Evolutionary conservation across 805 yeast species (phyloP), one percentile per base, ranked within the genome.

Genomic region (Candida pseudoglaebosa): DNA sequence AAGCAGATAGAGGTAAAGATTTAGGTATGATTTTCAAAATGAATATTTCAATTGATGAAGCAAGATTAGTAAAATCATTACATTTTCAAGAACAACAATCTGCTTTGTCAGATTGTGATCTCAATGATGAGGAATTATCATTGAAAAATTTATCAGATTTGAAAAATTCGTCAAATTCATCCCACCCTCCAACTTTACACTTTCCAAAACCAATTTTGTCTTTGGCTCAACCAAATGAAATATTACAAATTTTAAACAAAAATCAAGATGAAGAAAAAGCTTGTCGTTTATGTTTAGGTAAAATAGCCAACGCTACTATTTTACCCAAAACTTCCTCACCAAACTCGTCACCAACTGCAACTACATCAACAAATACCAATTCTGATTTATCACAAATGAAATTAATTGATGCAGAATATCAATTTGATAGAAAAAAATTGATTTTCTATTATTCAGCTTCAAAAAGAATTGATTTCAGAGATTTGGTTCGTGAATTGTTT

Each of bases 1-100:
- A 85, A 53, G 95, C 93, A 1, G 95, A 85, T 53, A 67, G 95
- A 24, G 95, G 95, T 26, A 63, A 78, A 26, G 95, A 85, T 59
- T 68, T 85, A 43, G 95, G 95, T 26, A 73, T 74, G 52, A 74
- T 85, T 32, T 74, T 75, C 26, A 70, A 73, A 42, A 61, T 79
- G 49, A 71, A 77, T 48, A 73, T 85, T 19, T 63, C 80, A 3
- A 61, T 74, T 26, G 84, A 79, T 48, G 84, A 80, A 50, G 90
- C 91, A 0, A 70, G 87, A 33, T 60, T 78, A 43, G 61, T 85
- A 57, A 82, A 82, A 55, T 65, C 77, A 52, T 65, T 73, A 47
- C 89, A 82, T 54, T 77, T 75, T 51, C 78, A 78, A 50, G 89
- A 84, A 55, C 89, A 84, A 52, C 84, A 78, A 54, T 77, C 78